Evolutionary conservation across 768 basidiomycete species (phyloP).

Genomic region (Cystobasidium onofrii): DNA sequence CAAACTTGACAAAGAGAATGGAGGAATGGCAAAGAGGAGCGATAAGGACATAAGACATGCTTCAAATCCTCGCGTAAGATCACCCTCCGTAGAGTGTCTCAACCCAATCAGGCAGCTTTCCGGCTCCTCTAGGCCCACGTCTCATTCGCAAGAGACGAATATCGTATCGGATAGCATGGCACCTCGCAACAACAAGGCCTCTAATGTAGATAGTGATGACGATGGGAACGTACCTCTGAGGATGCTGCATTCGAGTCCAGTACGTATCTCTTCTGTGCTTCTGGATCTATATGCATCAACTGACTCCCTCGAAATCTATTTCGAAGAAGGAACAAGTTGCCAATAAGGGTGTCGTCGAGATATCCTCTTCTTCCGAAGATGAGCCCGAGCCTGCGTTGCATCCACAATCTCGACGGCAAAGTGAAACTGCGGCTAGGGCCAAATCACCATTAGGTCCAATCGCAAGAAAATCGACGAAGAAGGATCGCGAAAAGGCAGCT

Average conservation of each 20-base stretch:
- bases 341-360: background rate
- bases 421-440: background rate
- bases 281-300: too few relatives aligned
- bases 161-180: background rate
- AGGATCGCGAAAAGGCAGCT: background rate
- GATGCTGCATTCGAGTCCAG: background rate
- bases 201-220: background rate
- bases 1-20: too few relatives aligned
- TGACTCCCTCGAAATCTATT: too few relatives aligned
- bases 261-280: background rate
- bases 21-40: too few relatives aligned
- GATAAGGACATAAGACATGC: too few relatives aligned
- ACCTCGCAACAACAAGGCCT: background rate
- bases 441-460: background rate
- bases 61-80: background rate
- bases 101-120: background rate
- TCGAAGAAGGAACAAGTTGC: background rate
- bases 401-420: background rate
- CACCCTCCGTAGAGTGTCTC: background rate
- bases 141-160: background rate
- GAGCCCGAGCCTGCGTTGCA: background rate
- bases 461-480: background rate
- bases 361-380: background rate
- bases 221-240: background rate
- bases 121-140: background rate